Evolutionary conservation across 2,329 filamentous ascomycete genomes (phyloP).

Genomic region (Akanthomyces uredinophilus): DNA sequence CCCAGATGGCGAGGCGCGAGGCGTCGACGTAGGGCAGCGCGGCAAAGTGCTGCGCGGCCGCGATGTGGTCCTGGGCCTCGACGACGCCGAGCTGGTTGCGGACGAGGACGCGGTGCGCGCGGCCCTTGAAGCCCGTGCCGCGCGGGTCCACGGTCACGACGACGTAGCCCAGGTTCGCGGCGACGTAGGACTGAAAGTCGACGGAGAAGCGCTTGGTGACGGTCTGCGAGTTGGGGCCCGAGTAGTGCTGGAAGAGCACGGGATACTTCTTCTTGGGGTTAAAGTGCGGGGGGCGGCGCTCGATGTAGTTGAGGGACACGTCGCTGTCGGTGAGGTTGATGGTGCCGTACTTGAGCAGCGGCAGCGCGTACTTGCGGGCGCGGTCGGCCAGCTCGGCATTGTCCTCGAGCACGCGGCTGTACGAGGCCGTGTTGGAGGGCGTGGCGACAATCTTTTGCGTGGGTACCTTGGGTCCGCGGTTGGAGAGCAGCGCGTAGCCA

Average conservation of each 20-base stretch:
- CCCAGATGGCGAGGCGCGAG: conserved; percentile 86
- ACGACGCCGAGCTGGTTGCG: conserved; percentile 79
- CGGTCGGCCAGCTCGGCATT: conserved; percentile 66
- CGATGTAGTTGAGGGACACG: conserved; percentile 65
- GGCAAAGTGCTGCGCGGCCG: conserved; percentile 79
- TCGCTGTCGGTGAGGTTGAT: conserved; percentile 76
- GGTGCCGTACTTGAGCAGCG: conserved; percentile 75
- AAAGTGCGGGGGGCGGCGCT: conserved; percentile 87
- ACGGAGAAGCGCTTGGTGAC: conserved; percentile 77
- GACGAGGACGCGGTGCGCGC: conserved; percentile 74
- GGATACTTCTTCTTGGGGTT: conserved; percentile 79
- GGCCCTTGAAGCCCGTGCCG: conserved; percentile 86
- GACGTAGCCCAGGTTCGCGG: conserved; percentile 80
- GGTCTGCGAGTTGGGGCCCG: conserved; percentile 85
- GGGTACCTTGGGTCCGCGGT: conserved; percentile 78
- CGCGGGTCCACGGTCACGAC: conserved; percentile 92
- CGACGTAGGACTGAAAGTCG: conserved; percentile 87
- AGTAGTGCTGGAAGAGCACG: conserved; percentile 92
- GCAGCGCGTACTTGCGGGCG: conserved; percentile 73
- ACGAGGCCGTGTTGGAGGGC: conserved; percentile 59
- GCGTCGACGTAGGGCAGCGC: conserved; percentile 77
- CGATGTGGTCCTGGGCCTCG: conserved; percentile 88
- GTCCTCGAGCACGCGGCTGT: conserved; percentile 69
- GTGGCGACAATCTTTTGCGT: conserved; percentile 90
- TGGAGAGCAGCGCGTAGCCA: conserved; percentile 78